Conservation (phyloP, 2,329 filamentous ascomycete genomes). For the Pseudogymnoascus destructans region DNA sequence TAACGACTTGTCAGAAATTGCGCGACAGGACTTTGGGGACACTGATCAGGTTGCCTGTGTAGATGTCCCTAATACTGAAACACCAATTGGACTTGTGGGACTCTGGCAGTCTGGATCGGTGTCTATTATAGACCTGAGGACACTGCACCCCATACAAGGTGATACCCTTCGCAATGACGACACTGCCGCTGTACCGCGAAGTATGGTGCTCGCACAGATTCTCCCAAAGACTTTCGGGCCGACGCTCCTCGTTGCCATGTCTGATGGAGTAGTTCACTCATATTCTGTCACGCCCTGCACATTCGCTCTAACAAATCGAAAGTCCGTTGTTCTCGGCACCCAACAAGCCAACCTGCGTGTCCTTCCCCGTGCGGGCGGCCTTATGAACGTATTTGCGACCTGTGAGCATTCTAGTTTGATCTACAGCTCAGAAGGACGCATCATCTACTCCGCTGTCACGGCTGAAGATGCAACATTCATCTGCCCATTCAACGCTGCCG, state of each 20-base stretch:
- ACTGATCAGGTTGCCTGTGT: slow-evolving; percentile 77
- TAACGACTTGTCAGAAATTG: slow-evolving; percentile 42
- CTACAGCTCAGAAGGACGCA: slow-evolving; percentile 73
- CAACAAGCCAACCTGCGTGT: slow-evolving; percentile 72
- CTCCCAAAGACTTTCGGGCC: slow-evolving; percentile 50
- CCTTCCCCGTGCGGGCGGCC: slow-evolving; percentile 50
- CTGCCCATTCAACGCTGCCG: slow-evolving; percentile 68
- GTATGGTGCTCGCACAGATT: slow-evolving; percentile 66
- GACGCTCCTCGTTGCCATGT: slow-evolving; percentile 78
- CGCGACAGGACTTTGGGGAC: slow-evolving; percentile 46
- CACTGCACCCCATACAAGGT: slow-evolving; percentile 51
- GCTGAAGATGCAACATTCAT: slow-evolving; percentile 74
- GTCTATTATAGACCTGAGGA: slow-evolving; percentile 56
- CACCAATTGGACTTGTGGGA: slow-evolving; percentile 57
- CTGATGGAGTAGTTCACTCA: slow-evolving; percentile 80
- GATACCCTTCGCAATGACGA: slow-evolving; percentile 50
- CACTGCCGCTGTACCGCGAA: slow-evolving; percentile 67
- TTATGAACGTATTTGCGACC: slow-evolving; percentile 78
- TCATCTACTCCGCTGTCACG: slow-evolving; percentile 88
- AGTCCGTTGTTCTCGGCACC: slow-evolving; percentile 73
- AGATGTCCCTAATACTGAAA: slow-evolving; percentile 53
- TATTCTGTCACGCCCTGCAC: slow-evolving; percentile 55
- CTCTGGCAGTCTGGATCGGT: slow-evolving; percentile 80
- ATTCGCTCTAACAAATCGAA: slow-evolving; percentile 56
- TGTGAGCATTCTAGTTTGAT: slow-evolving; percentile 92